Conservation (phyloP, 805 yeast genomes). For the Scheffersomyces lignosus region DNA sequence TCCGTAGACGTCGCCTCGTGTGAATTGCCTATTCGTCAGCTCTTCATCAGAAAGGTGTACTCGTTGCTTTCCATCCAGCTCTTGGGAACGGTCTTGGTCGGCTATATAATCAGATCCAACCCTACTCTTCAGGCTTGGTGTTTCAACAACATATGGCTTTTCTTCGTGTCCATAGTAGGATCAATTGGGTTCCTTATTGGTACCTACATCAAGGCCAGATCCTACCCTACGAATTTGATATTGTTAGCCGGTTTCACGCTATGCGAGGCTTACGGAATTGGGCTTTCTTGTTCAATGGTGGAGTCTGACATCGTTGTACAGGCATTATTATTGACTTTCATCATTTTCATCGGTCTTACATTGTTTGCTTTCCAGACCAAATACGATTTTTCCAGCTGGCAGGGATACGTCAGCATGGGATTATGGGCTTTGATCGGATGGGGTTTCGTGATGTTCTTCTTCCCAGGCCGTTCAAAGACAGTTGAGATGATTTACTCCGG, state of each 20-base stretch:
- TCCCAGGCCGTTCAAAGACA: constrained; percentile 53
- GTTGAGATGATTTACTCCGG: constrained; percentile 67
- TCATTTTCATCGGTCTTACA: constrained; percentile 76
- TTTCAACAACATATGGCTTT: constrained; percentile 56
- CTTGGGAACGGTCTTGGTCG: constrained; percentile 57
- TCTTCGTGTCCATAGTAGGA: constrained; percentile 55
- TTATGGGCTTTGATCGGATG: constrained; percentile 71
- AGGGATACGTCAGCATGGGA: constrained; percentile 52
- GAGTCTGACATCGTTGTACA: constrained; percentile 66
- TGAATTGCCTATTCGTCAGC: constrained; percentile 70
- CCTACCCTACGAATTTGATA: constrained; percentile 66
- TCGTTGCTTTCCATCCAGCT: constrained; percentile 67
- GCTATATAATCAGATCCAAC: constrained; percentile 49
- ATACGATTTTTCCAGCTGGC: constrained; percentile 73
- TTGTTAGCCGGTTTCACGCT: constrained; percentile 68
- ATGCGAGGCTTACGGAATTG: constrained; percentile 72
- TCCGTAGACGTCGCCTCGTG: constrained; percentile 76
- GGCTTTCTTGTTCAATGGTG: constrained; percentile 61
- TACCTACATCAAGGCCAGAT: constrained; percentile 59
- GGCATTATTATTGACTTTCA: constrained; percentile 66
- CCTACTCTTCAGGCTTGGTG: constrained; percentile 54
- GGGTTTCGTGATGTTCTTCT: constrained; percentile 69
- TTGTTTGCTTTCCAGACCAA: constrained; percentile 73
- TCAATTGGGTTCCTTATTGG: constrained; percentile 66
- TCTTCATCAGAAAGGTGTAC: constrained; percentile 79